Evolutionary conservation across 202 grass and related monocot species (phyloP).

Genomic region (Elaeis oleifera): DNA sequence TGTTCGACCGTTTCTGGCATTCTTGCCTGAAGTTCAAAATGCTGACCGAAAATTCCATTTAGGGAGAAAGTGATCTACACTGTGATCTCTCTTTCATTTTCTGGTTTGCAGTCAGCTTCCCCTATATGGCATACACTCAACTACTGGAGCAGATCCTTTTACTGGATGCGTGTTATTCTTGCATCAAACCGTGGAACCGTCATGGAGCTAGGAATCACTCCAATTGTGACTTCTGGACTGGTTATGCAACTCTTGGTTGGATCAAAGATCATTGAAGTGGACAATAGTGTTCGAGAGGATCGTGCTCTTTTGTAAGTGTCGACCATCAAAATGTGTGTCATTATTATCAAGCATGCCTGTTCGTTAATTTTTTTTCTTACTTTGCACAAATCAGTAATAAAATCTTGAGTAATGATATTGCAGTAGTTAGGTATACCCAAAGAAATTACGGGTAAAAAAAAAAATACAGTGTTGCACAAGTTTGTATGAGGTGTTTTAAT

Average conservation of each 20-base stretch:
- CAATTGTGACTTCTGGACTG: slow-evolving; percentile 15
- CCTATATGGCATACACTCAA: slow-evolving; percentile 16
- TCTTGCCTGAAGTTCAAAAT: slow-evolving; percentile 19
- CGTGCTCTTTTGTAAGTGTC: slow-evolving; percentile 18
- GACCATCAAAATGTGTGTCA: neutral
- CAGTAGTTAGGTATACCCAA: too few species aligned
- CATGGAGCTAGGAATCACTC: slow-evolving; percentile 20
- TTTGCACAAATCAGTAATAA: too few species aligned
- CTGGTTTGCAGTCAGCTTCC: slow-evolving; percentile 20
- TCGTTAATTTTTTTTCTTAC: too few species aligned
- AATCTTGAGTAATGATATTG: too few species aligned
- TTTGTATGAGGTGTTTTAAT: too few species aligned
- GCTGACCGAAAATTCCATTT: slow-evolving; percentile 20
- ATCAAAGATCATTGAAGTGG: slow-evolving; percentile 19
- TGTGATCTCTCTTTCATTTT: slow-evolving; percentile 17
- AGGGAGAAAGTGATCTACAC: slow-evolving; percentile 17
- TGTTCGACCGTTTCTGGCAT: slow-evolving; percentile 16
- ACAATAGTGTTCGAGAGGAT: slow-evolving; percentile 19
- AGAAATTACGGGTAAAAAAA: too few species aligned
- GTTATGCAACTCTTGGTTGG: slow-evolving; percentile 17
- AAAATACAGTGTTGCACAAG: too few species aligned
- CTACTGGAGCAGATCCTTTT: slow-evolving; percentile 17
- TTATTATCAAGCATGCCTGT: too few species aligned
- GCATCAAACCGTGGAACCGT: slow-evolving; percentile 21
- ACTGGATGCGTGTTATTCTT: slow-evolving; percentile 21